Percentiles rank a stretch among this genome's conserved stretches.
phyloP scores from a whole-genome alignment of 306 rosid species.

The Pyrus bretschneideri region DNA sequence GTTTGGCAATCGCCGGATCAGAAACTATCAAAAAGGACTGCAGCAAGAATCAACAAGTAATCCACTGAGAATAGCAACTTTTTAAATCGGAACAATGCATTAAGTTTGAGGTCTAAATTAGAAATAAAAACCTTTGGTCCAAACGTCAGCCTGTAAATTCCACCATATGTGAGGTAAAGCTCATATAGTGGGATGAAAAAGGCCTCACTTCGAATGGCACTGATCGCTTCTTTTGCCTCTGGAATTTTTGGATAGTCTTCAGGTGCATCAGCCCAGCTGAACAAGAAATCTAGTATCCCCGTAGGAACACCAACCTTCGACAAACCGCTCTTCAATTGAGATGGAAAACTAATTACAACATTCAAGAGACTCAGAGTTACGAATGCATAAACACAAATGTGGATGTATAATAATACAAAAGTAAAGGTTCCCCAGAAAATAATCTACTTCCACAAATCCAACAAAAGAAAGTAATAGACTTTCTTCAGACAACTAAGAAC shows the following conservation, averaged over 20 bases:
- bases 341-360: constrained; percentile 49
- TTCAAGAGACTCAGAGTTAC: constrained; percentile 14
- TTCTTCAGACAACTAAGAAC: not conserved
- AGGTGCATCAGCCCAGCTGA: constrained; percentile 34
- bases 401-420: not conserved
- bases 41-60: constrained; percentile 14
- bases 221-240: constrained; percentile 72
- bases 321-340: constrained; percentile 49
- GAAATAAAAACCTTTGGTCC: constrained; percentile 86
- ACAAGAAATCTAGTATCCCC: constrained; percentile 47
- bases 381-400: not conserved
- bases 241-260: constrained; percentile 54
- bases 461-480: not conserved
- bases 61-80: not conserved
- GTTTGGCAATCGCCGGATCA: constrained; percentile 89
- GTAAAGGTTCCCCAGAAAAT: not conserved
- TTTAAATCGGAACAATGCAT: not conserved
- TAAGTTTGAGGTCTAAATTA: not conserved
- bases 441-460: not conserved
- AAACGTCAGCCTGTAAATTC: constrained; percentile 76
- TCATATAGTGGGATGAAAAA: constrained; percentile 86
- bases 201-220: constrained; percentile 69
- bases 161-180: constrained; percentile 87
- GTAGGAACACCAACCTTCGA: constrained; percentile 63
- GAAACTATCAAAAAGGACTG: constrained; percentile 95